A percentile compares a stretch with the other conserved stretches of the same genome.
phyloP scores from a whole-genome alignment of 2,329 filamentous ascomycete genomes.

The Monosporascus sp. region DNA sequence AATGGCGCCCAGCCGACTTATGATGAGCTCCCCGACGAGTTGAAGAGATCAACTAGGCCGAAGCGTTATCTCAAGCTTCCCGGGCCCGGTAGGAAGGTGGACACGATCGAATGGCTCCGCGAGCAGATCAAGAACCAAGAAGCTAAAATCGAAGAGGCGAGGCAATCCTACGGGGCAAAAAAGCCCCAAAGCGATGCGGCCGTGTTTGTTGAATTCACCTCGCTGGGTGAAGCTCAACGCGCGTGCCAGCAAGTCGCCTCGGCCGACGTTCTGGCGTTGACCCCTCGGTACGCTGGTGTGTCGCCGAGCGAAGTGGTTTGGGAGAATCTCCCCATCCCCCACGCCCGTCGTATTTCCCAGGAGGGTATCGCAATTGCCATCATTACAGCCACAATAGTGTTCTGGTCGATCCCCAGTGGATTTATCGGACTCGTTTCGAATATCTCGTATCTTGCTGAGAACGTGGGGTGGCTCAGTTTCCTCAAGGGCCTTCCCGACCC shows the following conservation, averaged over 20 bases:
- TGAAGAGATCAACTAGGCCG: slow-evolving; percentile 21
- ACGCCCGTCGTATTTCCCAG: slow-evolving; percentile 21
- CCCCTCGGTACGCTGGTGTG: slow-evolving; percentile 48
- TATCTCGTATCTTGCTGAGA: slow-evolving; percentile 62
- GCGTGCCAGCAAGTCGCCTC: slow-evolving; percentile 60
- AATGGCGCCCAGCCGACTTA: slow-evolving; percentile 7
- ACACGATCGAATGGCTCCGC: slow-evolving; percentile 83
- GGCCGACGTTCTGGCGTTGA: slow-evolving; percentile 18
- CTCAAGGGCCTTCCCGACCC: slow-evolving; percentile 62
- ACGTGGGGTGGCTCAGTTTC: slow-evolving; percentile 67
- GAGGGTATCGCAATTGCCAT: slow-evolving; percentile 58
- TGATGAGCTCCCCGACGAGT: slow-evolving; percentile 16
- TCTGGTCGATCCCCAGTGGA: slow-evolving; percentile 75
- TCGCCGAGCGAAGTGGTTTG: slow-evolving; percentile 80
- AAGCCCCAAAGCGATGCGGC: slow-evolving; percentile 46
- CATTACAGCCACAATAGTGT: slow-evolving; percentile 71
- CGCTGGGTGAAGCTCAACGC: slow-evolving; percentile 75
- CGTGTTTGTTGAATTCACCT: slow-evolving; percentile 89
- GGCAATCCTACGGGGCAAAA: slow-evolving; percentile 17
- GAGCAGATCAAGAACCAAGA: slow-evolving; percentile 50
- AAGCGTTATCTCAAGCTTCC: slow-evolving; percentile 60
- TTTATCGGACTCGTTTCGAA: slow-evolving; percentile 84
- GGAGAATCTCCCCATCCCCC: slow-evolving; percentile 61
- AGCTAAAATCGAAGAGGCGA: slow-evolving; percentile 35
- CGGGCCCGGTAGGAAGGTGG: slow-evolving; percentile 68